phyloP scores from a whole-genome alignment of 805 yeast genomes.

The Pichia deserticola region DNA sequence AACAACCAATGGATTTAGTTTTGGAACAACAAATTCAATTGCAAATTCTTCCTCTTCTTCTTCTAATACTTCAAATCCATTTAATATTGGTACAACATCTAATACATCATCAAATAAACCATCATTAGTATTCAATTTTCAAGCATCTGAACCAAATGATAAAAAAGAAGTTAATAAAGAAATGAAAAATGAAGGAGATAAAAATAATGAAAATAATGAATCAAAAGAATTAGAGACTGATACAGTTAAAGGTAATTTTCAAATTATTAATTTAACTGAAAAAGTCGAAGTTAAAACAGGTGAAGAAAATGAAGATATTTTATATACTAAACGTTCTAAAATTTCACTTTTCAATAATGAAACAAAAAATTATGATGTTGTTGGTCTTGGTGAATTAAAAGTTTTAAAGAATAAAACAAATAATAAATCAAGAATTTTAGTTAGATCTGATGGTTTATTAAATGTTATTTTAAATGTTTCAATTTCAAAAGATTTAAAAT shows the following conservation, averaged over 20 bases:
- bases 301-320: slow-evolving; percentile 69
- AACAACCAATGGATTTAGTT: slow-evolving; percentile 1
- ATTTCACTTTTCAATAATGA: slow-evolving; percentile 52
- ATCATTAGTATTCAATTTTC: neutral
- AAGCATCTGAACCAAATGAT: neutral
- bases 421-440: slow-evolving; percentile 58
- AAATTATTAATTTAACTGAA: slow-evolving; percentile 38
- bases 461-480: slow-evolving; percentile 66
- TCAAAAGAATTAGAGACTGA: slow-evolving; percentile 35
- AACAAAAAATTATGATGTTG: slow-evolving; percentile 47
- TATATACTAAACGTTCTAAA: slow-evolving; percentile 64
- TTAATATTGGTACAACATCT: slow-evolving; percentile 4
- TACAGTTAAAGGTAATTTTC: slow-evolving; percentile 42
- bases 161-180: slow-evolving; percentile 7
- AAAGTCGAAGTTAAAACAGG: slow-evolving; percentile 62
- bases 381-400: slow-evolving; percentile 81
- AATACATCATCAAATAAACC: neutral
- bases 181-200: too few species aligned
- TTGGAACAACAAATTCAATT: neutral
- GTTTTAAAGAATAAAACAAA: slow-evolving; percentile 55
- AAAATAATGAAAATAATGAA: slow-evolving; percentile 13
- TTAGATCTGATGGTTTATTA: slow-evolving; percentile 86
- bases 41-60: neutral
- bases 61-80: slow-evolving; percentile 11
- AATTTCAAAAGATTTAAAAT: slow-evolving; percentile 51